Evolutionary conservation across 208 protist genomes (phyloP).

Genomic region (Lotmaria passim): DNA sequence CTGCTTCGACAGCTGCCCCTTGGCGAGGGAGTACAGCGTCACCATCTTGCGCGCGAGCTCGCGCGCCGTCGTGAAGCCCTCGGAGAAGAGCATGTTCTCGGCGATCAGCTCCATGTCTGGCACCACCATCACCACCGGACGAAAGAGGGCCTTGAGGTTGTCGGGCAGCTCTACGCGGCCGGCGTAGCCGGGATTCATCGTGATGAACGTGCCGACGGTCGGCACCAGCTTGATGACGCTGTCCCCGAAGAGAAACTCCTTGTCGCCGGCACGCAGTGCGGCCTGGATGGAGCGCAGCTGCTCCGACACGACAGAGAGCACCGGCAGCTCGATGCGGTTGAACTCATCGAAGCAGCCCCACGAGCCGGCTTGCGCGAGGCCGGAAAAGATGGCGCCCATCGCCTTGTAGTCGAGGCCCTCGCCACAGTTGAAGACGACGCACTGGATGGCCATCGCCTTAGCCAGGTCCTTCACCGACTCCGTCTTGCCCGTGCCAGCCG

Average conservation of each 20-base stretch:
- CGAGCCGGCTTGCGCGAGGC: constrained; percentile 96
- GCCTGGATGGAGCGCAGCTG: constrained; percentile 98
- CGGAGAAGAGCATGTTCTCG: constrained; percentile 99
- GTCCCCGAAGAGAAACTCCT: constrained; percentile 93
- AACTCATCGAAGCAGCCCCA: constrained; percentile 99
- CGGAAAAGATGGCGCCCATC: constrained; percentile 98
- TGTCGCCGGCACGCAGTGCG: constrained; percentile 86
- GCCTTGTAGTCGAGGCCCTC: constrained; percentile 99
- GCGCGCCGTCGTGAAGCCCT: constrained; percentile 96
- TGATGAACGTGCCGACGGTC: constrained; percentile 98
- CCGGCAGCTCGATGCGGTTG: constrained; percentile 98
- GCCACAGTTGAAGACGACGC: constrained; percentile 99
- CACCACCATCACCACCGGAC: constrained; percentile 99
- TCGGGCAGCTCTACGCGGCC: constrained; percentile 98
- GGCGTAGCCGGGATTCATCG: constrained; percentile 99
- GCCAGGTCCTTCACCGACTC: constrained; percentile 99
- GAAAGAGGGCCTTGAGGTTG: constrained; percentile 99
- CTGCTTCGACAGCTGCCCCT: constrained; percentile 98
- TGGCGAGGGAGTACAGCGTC: constrained; percentile 97
- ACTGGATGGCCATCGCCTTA: constrained; percentile 97
- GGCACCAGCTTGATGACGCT: constrained; percentile 88
- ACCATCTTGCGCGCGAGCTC: constrained; percentile 99
- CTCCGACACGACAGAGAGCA: constrained; percentile 98
- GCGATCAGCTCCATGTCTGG: constrained; percentile 98
- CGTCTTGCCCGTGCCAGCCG: constrained; percentile 97